These are phyloP conservation scores for Aspergillus sclerotiicarbonarius DNA, from an alignment of 495 filamentous ascomycete species.

Conservation along the genomic window DNA sequence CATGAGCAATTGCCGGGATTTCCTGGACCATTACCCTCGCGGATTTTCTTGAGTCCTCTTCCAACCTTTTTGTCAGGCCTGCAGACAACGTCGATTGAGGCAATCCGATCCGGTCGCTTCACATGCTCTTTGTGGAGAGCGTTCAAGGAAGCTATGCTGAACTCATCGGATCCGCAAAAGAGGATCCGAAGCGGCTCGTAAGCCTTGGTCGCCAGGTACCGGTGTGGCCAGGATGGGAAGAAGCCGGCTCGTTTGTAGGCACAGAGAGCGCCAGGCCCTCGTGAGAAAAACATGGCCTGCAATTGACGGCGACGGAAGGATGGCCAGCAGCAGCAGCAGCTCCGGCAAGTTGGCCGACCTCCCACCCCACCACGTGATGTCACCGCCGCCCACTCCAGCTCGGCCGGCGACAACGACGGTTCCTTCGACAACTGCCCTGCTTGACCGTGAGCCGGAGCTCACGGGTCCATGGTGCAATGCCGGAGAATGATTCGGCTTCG, in stretches of 20 bases:
- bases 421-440: constrained; percentile 1
- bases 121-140: constrained; percentile 64
- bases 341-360: constrained; percentile 14
- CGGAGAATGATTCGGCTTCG: constrained; percentile 35
- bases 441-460: constrained; percentile 18
- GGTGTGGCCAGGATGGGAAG: constrained; percentile 13
- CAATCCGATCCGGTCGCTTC: constrained; percentile 55
- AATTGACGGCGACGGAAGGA: not conserved
- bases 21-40: constrained; percentile 53
- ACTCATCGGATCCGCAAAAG: constrained; percentile 92
- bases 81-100: constrained; percentile 85
- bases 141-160: constrained; percentile 77
- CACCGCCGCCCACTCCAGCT: constrained; percentile 25
- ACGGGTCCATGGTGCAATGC: constrained; percentile 35
- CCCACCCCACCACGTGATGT: constrained; percentile 39
- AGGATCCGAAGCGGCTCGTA: constrained; percentile 78
- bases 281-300: constrained; percentile 26
- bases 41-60: constrained; percentile 66
- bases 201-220: constrained; percentile 33
- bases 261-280: constrained; percentile 22
- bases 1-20: constrained; percentile 10
- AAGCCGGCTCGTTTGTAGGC: constrained; percentile 17
- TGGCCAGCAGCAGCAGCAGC: constrained; percentile 8
- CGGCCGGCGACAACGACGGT: constrained; percentile 2
- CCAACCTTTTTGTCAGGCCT: constrained; percentile 73